Conservation (phyloP, 352 stramenopile species). For the Globisporangium nodosum region DNA sequence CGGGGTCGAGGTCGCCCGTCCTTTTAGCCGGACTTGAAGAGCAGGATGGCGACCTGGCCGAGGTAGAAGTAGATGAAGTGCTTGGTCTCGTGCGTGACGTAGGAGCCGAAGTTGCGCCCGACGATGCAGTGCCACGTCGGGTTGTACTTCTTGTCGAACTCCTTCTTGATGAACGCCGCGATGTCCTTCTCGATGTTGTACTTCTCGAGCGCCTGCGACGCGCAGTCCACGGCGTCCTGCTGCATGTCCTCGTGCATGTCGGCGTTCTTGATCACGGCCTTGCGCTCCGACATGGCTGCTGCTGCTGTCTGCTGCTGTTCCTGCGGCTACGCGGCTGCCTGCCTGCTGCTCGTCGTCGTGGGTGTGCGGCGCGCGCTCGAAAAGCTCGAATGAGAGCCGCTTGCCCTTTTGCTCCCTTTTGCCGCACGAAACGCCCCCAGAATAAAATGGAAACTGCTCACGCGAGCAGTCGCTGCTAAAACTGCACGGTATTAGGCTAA, state of each 20-base stretch:
- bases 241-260: slow-evolving; percentile 99
- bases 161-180: slow-evolving; percentile 90
- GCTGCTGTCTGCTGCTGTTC: neutral
- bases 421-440: no score
- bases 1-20: no score
- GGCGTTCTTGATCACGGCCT: slow-evolving; percentile 99
- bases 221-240: slow-evolving; percentile 98
- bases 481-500: no score
- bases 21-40: slow-evolving; percentile 90
- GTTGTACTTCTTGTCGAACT: slow-evolving; percentile 93
- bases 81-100: slow-evolving; percentile 92
- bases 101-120: slow-evolving; percentile 92
- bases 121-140: slow-evolving; percentile 94
- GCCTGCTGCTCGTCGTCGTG: slow-evolving; percentile 10
- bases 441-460: no score
- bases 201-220: slow-evolving; percentile 97
- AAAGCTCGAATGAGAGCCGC: neutral
- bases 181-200: slow-evolving; percentile 99
- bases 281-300: slow-evolving; percentile 85
- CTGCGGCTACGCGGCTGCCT: neutral
- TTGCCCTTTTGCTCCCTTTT: neutral
- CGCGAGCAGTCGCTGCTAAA: no score
- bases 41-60: slow-evolving; percentile 89
- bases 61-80: slow-evolving; percentile 97
- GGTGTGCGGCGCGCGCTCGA: neutral